Evolutionary conservation across 805 yeast species (phyloP).

Genomic region (Tetrapisispora phaffii): DNA sequence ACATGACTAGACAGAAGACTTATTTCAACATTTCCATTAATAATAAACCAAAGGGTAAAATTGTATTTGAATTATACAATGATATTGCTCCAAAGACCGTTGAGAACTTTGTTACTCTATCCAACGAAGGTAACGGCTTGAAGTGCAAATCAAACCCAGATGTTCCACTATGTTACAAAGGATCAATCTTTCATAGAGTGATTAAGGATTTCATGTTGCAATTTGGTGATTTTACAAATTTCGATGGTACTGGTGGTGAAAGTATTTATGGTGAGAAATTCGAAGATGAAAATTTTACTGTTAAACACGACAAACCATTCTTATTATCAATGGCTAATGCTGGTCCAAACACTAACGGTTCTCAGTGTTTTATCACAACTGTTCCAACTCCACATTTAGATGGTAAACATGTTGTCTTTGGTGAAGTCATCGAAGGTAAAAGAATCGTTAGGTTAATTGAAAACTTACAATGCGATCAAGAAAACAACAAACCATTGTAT

Average conservation of each 20-base stretch:
- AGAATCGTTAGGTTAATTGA: conserved; percentile 73
- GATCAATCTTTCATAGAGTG: conserved; percentile 86
- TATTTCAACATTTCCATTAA: conserved; percentile 75
- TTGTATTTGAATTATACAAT: conserved; percentile 62
- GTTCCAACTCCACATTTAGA: conserved; percentile 90
- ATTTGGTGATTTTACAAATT: conserved; percentile 84
- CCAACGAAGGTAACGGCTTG: conserved; percentile 73
- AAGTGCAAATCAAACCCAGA: conserved; percentile 20
- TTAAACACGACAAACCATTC: conserved; percentile 75
- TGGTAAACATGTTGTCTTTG: conserved; percentile 94
- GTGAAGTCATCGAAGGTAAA: conserved; percentile 76
- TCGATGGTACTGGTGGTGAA: conserved; percentile 72
- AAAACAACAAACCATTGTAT: conserved; percentile 58
- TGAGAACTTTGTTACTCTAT: conserved; percentile 78
- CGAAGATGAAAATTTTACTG: conserved; percentile 79
- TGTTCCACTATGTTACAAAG: conserved; percentile 62
- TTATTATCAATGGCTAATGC: conserved; percentile 94
- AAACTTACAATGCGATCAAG: conserved; percentile 47
- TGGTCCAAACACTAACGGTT: conserved; percentile 91
- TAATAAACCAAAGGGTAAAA: conserved; percentile 59
- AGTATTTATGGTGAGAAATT: conserved; percentile 77
- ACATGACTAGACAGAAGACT: conserved; percentile 36
- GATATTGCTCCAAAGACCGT: conserved; percentile 81
- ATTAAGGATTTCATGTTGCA: conserved; percentile 86
- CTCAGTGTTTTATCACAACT: conserved; percentile 90